Conservation (phyloP, 441 rosid species). For the Eruca vesicaria region DNA sequence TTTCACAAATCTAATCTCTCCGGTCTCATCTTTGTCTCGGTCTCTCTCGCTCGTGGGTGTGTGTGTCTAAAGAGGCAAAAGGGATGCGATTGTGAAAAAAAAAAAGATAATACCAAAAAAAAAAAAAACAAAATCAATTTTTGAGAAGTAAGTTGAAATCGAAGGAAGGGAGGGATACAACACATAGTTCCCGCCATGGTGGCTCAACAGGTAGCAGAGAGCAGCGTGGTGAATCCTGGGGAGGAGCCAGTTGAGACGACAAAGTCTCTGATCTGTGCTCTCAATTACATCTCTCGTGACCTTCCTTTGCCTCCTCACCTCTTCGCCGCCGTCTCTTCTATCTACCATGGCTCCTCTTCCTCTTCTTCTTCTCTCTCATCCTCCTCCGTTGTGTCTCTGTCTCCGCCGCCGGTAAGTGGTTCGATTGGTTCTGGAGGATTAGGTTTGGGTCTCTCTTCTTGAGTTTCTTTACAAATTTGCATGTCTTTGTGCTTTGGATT, state of each 20-base stretch:
- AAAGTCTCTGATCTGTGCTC: conserved; percentile 76
- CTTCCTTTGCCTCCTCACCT: conserved; percentile 89
- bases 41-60: conserved; percentile 3
- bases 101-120: background rate
- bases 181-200: conserved; percentile 64
- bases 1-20: background rate
- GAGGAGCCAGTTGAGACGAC: conserved; percentile 48
- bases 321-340: conserved; percentile 65
- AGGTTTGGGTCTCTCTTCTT: background rate
- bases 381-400: conserved; percentile 26
- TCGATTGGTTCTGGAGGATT: background rate
- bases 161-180: background rate
- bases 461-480: background rate
- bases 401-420: conserved; percentile 3
- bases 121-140: background rate
- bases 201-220: conserved; percentile 40
- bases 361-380: conserved; percentile 22
- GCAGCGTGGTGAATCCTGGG: background rate
- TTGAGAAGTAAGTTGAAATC: background rate
- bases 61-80: conserved; percentile 7
- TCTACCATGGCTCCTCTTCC: conserved; percentile 43
- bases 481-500: background rate
- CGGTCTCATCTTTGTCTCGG: conserved; percentile 35
- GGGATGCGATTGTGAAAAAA: background rate
- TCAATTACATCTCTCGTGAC: conserved; percentile 83